Percentiles rank a stretch among this genome's conserved stretches.
These are phyloP conservation scores for Salvia hispanica DNA, from an alignment of 257 asterid species.

Conservation along the genomic window DNA sequence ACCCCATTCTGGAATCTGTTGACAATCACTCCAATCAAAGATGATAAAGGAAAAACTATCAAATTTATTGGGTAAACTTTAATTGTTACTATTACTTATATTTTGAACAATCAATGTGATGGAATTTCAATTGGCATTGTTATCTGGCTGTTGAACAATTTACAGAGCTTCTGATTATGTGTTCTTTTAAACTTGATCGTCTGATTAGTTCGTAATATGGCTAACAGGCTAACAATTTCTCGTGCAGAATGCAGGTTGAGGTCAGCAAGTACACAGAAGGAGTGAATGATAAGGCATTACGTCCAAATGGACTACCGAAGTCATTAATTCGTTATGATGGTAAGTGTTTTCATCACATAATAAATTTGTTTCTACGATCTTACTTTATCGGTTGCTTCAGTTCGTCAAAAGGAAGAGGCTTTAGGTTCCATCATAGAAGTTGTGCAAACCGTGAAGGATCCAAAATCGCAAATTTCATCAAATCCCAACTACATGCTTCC, in stretches of 20 bases:
- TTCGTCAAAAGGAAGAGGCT: constrained; percentile 96
- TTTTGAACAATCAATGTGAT: neutral
- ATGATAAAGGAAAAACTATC: constrained; percentile 72
- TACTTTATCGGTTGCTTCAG: constrained; percentile 44
- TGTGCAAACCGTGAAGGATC: constrained; percentile 81
- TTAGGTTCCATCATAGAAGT: constrained; percentile 83
- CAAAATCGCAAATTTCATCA: constrained; percentile 57
- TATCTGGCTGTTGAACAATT: constrained; percentile 2
- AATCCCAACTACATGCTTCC: constrained; percentile 74
- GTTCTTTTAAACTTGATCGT: neutral
- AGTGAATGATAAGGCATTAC: constrained; percentile 61
- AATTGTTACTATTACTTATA: neutral
- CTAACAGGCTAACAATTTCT: constrained; percentile 1
- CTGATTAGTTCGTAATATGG: neutral
- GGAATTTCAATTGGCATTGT: neutral
- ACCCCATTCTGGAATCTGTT: constrained; percentile 95
- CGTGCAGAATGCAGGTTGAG: constrained; percentile 98
- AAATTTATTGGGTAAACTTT: constrained; percentile 85
- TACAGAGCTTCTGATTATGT: constrained; percentile 2
- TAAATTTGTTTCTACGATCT: constrained; percentile 27
- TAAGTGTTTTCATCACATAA: constrained; percentile 34
- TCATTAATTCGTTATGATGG: constrained; percentile 96
- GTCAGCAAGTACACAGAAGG: constrained; percentile 99
- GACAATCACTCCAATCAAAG: constrained; percentile 90
- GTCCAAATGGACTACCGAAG: constrained; percentile 95